These are phyloP conservation scores for Phoma sp. DNA, from an alignment of 2,329 filamentous ascomycete species.

Conservation along the genomic window DNA sequence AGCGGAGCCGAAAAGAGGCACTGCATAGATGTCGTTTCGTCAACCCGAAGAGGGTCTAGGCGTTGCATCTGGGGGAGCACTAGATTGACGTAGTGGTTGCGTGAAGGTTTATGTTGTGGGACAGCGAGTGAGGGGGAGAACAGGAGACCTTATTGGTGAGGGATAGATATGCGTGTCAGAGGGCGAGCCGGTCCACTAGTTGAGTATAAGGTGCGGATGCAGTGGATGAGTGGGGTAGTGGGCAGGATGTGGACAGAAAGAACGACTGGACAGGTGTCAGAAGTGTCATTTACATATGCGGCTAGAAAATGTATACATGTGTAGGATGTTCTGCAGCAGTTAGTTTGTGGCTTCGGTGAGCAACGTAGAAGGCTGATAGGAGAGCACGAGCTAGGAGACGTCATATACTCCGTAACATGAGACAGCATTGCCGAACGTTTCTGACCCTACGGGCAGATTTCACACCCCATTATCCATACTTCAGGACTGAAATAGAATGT, in stretches of 20 bases:
- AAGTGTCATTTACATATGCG: constrained; percentile 10
- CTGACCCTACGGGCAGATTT: constrained; percentile 6
- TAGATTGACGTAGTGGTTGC: constrained; percentile 10
- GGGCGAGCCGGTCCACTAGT: not conserved
- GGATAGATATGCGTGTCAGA: not conserved
- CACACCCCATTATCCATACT: constrained; percentile 2
- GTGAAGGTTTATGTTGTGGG: constrained; percentile 5
- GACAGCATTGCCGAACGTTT: constrained; percentile 7
- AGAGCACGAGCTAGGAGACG: constrained; percentile 20
- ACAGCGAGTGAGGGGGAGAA: constrained; percentile 3
- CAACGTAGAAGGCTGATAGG: constrained; percentile 17
- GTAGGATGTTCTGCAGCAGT: constrained; percentile 4
- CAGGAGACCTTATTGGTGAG: not conserved
- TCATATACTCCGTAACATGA: constrained; percentile 12
- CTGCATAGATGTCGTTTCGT: constrained; percentile 9
- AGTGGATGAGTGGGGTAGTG: constrained; percentile 11
- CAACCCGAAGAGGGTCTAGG: constrained; percentile 8
- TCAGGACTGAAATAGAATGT: constrained; percentile 13
- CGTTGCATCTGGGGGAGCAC: not conserved
- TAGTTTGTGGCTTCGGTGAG: constrained; percentile 9
- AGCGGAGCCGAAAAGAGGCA: constrained; percentile 16
- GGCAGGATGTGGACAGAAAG: not conserved
- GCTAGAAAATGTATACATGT: constrained; percentile 16
- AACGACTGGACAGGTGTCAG: constrained; percentile 20
- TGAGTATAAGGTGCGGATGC: not conserved